Evolutionary conservation across 2,329 filamentous ascomycete genomes (phyloP), one percentile per base, ranked within the genome.

Genomic region (Didymella exigua): DNA sequence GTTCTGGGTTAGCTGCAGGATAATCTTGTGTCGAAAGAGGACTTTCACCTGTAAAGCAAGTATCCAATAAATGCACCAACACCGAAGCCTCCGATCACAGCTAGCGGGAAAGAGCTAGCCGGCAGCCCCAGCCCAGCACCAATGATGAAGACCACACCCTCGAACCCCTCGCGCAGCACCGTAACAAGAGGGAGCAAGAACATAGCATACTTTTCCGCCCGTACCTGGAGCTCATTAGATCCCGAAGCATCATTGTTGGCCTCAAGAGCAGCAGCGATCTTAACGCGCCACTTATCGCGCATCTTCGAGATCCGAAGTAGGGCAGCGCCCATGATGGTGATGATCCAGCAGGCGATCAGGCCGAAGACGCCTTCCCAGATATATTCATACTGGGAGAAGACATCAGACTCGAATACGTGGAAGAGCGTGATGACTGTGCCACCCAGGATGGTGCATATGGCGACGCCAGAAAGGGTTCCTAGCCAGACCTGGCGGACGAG

Each of bases 181-280:
- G 91, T 96, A 69, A 96, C 82, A 74, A 96, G 93, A 0, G 91
- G 91, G 38, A 96, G 79, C 31, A 90, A 73, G 71, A 95, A 93
- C 88, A 96, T 90, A 66, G 87, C 85, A 69, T 96, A 93, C 73
- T 89, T 91, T 72, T 92, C 87, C 21, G 81, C 75, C 75, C 84
- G 89, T 47, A 79, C 76, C 73, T 87, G 87, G 59, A 91, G 76
- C 3, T 76, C 75, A 6, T 68, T 75, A 5, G 34, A 26, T 9
- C 70, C 71, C 3, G 70, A 65, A n/a, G 70, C 71, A 6, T 67
- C 72, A 21, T 82, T 77, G 10, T 81, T 77, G 10, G 81, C 70
- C 62, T 89, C 84, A 27, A 93, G 76, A 5, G 89, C 85, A 67
- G 83, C 84, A 14, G 87, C 84, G 18, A 96, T 84, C 83, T 93